Evolutionary conservation across 108 stramenopile species (phyloP), one percentile per base, ranked within the genome.

Genomic region (Pseudonitzschia multistriata): DNA sequence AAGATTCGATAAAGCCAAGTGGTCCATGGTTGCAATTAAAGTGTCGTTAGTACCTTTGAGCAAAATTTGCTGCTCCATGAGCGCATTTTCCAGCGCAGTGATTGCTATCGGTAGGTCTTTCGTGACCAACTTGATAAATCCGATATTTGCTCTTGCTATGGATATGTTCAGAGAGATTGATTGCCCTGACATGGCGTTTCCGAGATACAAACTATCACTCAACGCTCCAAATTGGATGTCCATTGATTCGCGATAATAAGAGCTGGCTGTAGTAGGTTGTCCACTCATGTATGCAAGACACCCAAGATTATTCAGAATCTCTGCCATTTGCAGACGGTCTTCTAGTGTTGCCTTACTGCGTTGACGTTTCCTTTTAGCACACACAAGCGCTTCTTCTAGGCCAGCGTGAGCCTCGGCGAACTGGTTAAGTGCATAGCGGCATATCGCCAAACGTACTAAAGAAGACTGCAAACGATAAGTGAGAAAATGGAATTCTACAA

Each of bases 221-320:
- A 71, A 31, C 1, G 70, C 69, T n/a, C 36, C 53, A 27, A 67
- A 49, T 60, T 80, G 81, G 27, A 79, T 61, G 29, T 82, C 74
- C 67, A 82, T 57, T 14, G 79, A 71, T 35, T 85, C 76, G 5
- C 47, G 66, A 59, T 74, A 85, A 45, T 69, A 66, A n/a, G 52
- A 47, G 27, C 71, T 70, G 21, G 81, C 75, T 35, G 64, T 42
- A 0, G 31, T 40, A 31, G 56, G 66, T 35, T 82, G 52, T 7
- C 79, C 79, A 37, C 48, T 48, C 66, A 73, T 72, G 40, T 77
- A 82, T 8, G 72, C 66, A 33, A 82, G 72, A 53, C 80, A 85
- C 13, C 79, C 85, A 42, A 82, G 56, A 55, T 85, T 85, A 57
- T 85, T 85, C 37, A 79, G 34, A 39, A 81, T 75, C 49, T 85